A percentile compares a stretch with the other conserved stretches of the same genome.
Evolutionary conservation across 768 basidiomycete genomes (phyloP).

Genomic region (Suillus subalutaceus): DNA sequence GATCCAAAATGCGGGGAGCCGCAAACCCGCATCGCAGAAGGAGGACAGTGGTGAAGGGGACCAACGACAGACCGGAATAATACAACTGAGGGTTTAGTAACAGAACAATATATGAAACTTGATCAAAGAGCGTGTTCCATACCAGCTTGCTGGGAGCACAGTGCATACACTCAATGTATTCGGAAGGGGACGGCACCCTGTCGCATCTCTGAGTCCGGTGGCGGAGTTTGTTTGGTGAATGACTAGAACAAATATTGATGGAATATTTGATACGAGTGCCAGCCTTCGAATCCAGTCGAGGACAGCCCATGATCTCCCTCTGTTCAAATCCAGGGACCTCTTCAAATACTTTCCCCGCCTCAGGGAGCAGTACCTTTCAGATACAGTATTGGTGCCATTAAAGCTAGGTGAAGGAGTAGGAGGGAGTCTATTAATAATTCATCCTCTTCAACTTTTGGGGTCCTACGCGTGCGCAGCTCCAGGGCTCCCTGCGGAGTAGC

Average conservation of each 20-base stretch:
- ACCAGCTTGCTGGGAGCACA: neutral
- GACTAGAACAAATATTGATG: neutral
- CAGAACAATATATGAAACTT: conserved; percentile 17
- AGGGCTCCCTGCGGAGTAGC: neutral
- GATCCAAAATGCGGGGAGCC: conserved; percentile 21
- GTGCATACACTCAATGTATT: neutral
- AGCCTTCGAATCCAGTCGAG: neutral
- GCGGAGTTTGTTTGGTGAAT: neutral
- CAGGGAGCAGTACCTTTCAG: neutral
- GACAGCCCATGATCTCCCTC: neutral
- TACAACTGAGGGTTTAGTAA: conserved; percentile 21
- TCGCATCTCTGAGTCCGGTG: neutral
- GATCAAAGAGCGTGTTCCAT: conserved; percentile 16
- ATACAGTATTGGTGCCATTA: neutral
- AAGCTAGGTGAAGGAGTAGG: neutral
- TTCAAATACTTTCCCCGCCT: neutral
- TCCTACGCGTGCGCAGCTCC: neutral
- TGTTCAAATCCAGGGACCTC: neutral
- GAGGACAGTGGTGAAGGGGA: conserved; percentile 23
- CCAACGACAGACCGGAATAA: conserved; percentile 31
- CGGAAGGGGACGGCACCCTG: neutral
- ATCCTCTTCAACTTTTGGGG: neutral
- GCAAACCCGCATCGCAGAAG: conserved; percentile 27
- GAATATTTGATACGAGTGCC: neutral
- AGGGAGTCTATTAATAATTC: neutral